Evolutionary conservation across 192 early-diverging fungal genomes (phyloP).

Genomic region (Physocladia obscura): DNA sequence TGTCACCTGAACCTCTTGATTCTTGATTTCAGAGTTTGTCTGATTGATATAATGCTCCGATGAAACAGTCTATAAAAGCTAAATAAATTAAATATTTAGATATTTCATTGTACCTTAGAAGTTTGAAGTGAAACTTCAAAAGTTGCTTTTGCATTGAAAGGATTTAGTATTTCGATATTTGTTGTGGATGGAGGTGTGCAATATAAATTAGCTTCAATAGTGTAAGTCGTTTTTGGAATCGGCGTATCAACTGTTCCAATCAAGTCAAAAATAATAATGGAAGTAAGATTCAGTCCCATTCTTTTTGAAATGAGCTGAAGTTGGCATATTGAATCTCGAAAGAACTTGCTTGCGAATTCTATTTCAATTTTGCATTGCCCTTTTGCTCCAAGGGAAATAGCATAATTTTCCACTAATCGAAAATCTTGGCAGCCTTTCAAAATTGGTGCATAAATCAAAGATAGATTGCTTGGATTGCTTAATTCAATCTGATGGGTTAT

Average conservation of each 20-base stretch:
- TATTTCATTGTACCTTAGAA: constrained; percentile 30
- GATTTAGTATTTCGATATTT: constrained; percentile 41
- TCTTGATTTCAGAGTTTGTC: too few relatives aligned
- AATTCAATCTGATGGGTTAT: constrained; percentile 44
- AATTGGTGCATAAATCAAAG: constrained; percentile 36
- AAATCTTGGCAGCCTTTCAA: constrained; percentile 38
- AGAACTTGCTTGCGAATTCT: constrained; percentile 45
- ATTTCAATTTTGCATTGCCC: constrained; percentile 25
- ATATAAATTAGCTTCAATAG: constrained; percentile 42
- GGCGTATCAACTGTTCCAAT: constrained; percentile 30
- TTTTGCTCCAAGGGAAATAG: constrained; percentile 17
- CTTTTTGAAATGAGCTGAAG: constrained; percentile 40
- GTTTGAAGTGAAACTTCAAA: constrained; percentile 40
- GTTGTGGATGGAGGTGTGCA: constrained; percentile 35
- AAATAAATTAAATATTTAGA: too few relatives aligned
- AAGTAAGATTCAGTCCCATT: constrained; percentile 43
- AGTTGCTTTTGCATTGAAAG: constrained; percentile 32
- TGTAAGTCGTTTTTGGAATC: constrained; percentile 27
- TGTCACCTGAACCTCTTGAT: too few relatives aligned
- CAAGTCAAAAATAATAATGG: constrained; percentile 46
- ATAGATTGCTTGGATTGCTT: constrained; percentile 31
- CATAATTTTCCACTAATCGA: not conserved
- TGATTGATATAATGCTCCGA: too few relatives aligned
- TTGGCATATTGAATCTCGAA: constrained; percentile 19
- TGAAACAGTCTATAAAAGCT: constrained; percentile 12